Evolutionary conservation across 306 rosid genomes (phyloP).

Genomic region (Quercus rubra): DNA sequence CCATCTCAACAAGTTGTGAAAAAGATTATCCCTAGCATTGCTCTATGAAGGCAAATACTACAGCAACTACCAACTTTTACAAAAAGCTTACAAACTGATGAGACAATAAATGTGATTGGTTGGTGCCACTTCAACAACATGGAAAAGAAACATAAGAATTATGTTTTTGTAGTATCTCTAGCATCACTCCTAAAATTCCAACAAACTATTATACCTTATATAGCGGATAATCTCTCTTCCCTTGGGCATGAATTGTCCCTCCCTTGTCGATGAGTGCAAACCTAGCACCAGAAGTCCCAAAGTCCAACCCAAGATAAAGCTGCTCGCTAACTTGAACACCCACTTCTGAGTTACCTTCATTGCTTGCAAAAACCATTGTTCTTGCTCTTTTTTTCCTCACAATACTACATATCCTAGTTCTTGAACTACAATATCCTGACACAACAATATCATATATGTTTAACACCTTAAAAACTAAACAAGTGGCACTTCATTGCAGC

Average conservation of each 20-base stretch:
- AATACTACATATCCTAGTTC: constrained; percentile 20
- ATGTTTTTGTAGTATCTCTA: too few species aligned
- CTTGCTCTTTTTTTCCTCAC: constrained; percentile 16
- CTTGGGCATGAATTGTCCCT: constrained; percentile 61
- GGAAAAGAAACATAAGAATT: too few species aligned
- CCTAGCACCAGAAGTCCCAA: constrained; percentile 91
- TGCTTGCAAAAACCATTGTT: constrained; percentile 39
- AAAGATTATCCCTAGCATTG: too few species aligned
- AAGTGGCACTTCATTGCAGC: neutral
- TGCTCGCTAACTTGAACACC: constrained; percentile 24
- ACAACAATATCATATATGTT: neutral
- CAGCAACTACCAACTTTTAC: neutral
- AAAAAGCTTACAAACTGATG: neutral
- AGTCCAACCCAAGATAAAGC: constrained; percentile 89
- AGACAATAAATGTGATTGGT: too few species aligned
- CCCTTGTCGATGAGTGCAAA: constrained; percentile 65
- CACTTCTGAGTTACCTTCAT: constrained; percentile 12
- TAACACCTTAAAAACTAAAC: neutral
- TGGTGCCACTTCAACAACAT: too few species aligned
- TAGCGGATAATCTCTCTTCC: constrained; percentile 62
- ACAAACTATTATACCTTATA: constrained; percentile 43
- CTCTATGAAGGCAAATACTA: too few species aligned
- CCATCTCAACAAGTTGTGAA: too few species aligned
- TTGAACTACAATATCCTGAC: constrained; percentile 17
- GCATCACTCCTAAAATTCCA: neutral